Percentiles rank a stretch among this genome's conserved stretches.
Conservation (phyloP, 2,329 filamentous ascomycete genomes). For the Phialemonium atrogriseum region DNA sequence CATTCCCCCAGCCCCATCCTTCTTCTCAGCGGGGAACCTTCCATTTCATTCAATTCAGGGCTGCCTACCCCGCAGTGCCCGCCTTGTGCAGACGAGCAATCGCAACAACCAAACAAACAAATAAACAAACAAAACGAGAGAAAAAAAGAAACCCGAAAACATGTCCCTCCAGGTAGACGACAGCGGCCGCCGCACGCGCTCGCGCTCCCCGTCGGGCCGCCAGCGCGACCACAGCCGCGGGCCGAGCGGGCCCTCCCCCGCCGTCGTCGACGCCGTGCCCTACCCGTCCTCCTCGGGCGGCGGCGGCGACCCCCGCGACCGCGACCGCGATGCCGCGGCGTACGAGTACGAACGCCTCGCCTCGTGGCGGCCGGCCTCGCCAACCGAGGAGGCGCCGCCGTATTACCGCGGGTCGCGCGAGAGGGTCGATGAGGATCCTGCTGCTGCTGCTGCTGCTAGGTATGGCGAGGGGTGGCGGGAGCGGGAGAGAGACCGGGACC, state of each 20-base stretch:
- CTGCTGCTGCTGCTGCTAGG: slow-evolving; percentile 9
- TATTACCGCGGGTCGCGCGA: slow-evolving; percentile 28
- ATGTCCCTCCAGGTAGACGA: slow-evolving; percentile 47
- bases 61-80: too few species aligned
- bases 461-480: slow-evolving; percentile 15
- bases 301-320: slow-evolving; percentile 16
- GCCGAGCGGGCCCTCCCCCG: slow-evolving; percentile 19
- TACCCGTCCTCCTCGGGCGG: slow-evolving; percentile 27
- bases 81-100: too few species aligned
- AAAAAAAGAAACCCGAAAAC: slow-evolving; percentile 6
- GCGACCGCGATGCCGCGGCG: too few species aligned
- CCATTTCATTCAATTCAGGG: too few species aligned
- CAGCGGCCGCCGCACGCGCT: slow-evolving; percentile 33
- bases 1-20: too few species aligned
- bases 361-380: slow-evolving; percentile 25
- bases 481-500: slow-evolving; percentile 15
- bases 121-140: neutral
- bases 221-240: slow-evolving; percentile 24
- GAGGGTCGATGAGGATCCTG: slow-evolving; percentile 16
- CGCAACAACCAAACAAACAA: neutral
- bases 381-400: slow-evolving; percentile 15
- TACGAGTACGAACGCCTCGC: slow-evolving; percentile 23
- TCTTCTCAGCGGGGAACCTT: too few species aligned
- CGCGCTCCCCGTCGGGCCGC: slow-evolving; percentile 35
- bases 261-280: slow-evolving; percentile 32